phyloP scores from a whole-genome alignment of 768 basidiomycete genomes.

The Lactarius psammicola region DNA sequence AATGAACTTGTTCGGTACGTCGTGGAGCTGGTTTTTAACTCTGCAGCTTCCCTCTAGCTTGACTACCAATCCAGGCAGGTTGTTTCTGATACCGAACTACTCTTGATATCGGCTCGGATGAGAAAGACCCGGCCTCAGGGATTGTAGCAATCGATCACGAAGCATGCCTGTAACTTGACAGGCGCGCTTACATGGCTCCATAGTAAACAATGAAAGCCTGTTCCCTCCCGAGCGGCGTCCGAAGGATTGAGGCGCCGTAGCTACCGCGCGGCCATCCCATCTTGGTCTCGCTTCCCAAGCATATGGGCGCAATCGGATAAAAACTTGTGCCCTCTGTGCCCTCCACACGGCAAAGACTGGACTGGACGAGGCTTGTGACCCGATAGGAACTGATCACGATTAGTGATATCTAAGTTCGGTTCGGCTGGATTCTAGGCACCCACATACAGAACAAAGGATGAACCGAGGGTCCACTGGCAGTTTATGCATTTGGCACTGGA shows the following conservation, averaged over 20 bases:
- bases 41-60: background rate
- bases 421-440: background rate
- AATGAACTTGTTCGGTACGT: background rate
- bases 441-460: background rate
- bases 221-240: background rate
- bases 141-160: background rate
- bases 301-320: background rate
- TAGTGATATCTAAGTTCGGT: background rate
- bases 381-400: background rate
- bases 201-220: too few relatives aligned
- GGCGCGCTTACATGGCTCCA: background rate
- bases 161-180: background rate
- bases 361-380: background rate
- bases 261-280: background rate
- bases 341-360: background rate
- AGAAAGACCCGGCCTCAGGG: background rate
- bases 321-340: background rate
- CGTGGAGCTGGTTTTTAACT: slow-evolving; percentile 3
- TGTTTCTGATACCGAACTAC: background rate
- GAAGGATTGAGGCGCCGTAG: background rate
- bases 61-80: background rate
- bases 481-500: background rate
- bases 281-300: background rate
- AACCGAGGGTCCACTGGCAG: background rate
- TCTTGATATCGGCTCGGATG: slow-evolving; percentile 10